Evolutionary conservation across 192 early-diverging fungal species (phyloP).

Genomic region (Phlyctochytrium bullatum): DNA sequence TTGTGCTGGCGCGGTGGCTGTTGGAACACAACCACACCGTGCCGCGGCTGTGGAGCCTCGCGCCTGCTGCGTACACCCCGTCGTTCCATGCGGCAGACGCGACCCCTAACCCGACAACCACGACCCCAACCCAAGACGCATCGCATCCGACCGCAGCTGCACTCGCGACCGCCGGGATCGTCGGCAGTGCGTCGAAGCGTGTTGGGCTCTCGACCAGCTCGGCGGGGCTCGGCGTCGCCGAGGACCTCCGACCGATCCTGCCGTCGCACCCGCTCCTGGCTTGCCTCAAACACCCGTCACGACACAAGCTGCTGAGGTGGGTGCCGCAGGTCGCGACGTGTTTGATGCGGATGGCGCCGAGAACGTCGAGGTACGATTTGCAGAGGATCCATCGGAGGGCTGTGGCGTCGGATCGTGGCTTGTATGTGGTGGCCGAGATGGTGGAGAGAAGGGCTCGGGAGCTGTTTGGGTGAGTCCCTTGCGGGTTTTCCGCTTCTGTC

Average conservation of each 20-base stretch:
- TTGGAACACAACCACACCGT: constrained; percentile 19
- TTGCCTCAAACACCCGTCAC: constrained; percentile 14
- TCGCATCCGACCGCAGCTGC: neutral
- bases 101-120: neutral
- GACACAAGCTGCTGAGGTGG: constrained; percentile 2
- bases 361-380: constrained; percentile 23
- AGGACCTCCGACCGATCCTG: constrained; percentile 8
- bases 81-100: neutral
- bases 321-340: constrained; percentile 12
- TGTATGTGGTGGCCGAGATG: constrained; percentile 11
- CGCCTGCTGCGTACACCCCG: neutral
- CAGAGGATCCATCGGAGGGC: constrained; percentile 14
- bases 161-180: too few species aligned
- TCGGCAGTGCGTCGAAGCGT: neutral
- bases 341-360: constrained; percentile 11
- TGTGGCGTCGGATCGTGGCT: neutral
- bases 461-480: constrained; percentile 19
- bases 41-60: neutral
- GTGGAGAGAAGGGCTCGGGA: neutral
- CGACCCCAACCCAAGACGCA: too few species aligned
- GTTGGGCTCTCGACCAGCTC: neutral
- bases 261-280: constrained; percentile 28
- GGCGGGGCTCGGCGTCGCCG: neutral
- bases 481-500: constrained; percentile 4
- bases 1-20: constrained; percentile 21